Evolutionary conservation across 345 rosid species (phyloP).

Genomic region (Diplotaxis tenuifolia): DNA sequence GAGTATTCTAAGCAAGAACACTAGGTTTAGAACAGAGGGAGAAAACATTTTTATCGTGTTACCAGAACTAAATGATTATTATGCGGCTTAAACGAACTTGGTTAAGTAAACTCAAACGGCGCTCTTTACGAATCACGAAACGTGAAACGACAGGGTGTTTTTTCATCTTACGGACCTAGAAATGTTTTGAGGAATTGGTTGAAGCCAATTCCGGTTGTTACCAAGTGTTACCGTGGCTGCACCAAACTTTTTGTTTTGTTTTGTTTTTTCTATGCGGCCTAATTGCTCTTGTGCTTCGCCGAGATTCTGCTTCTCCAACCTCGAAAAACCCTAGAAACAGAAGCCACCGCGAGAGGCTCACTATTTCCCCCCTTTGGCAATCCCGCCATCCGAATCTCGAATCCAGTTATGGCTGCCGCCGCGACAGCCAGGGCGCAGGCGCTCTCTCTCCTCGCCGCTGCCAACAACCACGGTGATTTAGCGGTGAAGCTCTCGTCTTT

Average conservation of each 20-base stretch:
- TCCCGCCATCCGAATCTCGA: conserved; percentile 19
- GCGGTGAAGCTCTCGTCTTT: conserved; percentile 88
- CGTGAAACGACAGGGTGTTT: conserved; percentile 27
- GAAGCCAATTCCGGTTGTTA: neutral
- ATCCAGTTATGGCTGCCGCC: conserved; percentile 41
- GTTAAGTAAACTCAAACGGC: neutral
- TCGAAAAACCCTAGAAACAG: conserved; percentile 31
- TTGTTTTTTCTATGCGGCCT: neutral
- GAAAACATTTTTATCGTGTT: neutral
- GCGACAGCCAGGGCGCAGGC: conserved; percentile 61
- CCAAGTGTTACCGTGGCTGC: neutral
- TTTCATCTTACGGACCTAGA: neutral
- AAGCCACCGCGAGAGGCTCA: neutral
- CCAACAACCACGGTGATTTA: conserved; percentile 76
- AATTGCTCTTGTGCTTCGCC: conserved; percentile 8
- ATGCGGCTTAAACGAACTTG: neutral
- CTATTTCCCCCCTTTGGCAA: neutral
- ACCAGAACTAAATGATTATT: neutral
- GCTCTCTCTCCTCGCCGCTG: conserved; percentile 75
- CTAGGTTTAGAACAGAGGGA: too few species aligned
- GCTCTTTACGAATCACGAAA: neutral
- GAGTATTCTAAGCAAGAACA: too few species aligned
- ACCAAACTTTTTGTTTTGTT: neutral
- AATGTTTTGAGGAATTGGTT: neutral
- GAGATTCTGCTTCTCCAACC: conserved; percentile 21